phyloP scores from a whole-genome alignment of 2,329 filamentous ascomycete species.

The Raffaelea ambrosiae region DNA sequence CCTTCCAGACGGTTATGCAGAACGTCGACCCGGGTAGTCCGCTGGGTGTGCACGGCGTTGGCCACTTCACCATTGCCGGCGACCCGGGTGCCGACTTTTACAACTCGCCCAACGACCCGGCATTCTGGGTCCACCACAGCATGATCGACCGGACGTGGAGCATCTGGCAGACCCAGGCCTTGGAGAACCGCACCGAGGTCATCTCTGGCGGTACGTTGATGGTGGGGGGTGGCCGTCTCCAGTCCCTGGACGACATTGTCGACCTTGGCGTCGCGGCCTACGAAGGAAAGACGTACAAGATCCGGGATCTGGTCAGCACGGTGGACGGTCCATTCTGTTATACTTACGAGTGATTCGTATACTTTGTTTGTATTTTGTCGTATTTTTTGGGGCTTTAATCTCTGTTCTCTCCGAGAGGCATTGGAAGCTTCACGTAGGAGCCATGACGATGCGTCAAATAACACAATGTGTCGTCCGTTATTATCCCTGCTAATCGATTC shows the following conservation, averaged over 20 bases:
- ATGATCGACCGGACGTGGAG: constrained; percentile 22
- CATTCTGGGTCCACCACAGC: constrained; percentile 20
- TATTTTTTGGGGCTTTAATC: no score
- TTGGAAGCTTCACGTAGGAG: no score
- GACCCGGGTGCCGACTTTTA: constrained; percentile 28
- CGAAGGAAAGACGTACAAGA: constrained; percentile 11
- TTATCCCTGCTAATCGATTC: no score
- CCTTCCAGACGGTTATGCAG: constrained; percentile 28
- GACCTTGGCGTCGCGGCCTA: constrained; percentile 14
- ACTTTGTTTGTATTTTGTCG: no score
- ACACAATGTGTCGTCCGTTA: no score
- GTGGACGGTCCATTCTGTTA: constrained; percentile 21
- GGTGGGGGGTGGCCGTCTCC: constrained; percentile 15
- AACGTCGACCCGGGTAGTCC: constrained; percentile 15
- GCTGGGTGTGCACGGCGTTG: constrained; percentile 28
- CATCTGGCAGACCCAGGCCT: constrained; percentile 23
- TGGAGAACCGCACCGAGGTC: constrained; percentile 15
- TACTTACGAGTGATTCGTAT: constrained; percentile 16
- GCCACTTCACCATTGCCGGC: constrained; percentile 31
- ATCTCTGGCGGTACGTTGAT: constrained; percentile 21
- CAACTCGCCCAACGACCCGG: constrained; percentile 18
- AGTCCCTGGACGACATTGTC: constrained; percentile 18
- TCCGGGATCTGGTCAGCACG: constrained; percentile 18
- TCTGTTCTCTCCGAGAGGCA: no score
- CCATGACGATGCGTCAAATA: no score